Percentiles rank a stretch among this genome's conserved stretches.
phyloP scores from a whole-genome alignment of 2,329 filamentous ascomycete genomes.

The Pseudogymnoascus sp. region DNA sequence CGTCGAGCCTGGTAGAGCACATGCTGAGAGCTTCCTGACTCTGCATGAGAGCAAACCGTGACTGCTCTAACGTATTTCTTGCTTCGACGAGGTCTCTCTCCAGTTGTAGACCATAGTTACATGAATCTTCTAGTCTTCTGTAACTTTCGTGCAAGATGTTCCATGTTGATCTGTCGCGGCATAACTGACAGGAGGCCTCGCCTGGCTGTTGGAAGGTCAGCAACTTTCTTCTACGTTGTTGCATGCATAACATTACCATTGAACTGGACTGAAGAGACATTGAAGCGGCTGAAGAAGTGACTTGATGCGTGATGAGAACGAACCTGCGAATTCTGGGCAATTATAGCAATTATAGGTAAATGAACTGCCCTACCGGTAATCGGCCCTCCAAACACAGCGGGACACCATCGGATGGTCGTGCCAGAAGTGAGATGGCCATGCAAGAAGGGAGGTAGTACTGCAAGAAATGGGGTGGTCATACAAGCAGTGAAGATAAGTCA shows the following conservation, averaged over 20 bases:
- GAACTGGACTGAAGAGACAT: not conserved
- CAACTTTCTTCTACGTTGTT: not conserved
- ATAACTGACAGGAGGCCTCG: not conserved
- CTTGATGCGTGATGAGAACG: not conserved
- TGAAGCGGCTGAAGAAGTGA: not conserved
- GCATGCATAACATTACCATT: not conserved
- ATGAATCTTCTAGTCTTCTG: not conserved
- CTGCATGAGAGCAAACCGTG: not conserved
- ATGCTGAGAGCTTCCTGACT: not conserved
- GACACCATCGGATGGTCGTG: not conserved
- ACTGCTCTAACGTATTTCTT: not conserved
- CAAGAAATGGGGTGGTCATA: too few species aligned
- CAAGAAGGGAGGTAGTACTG: not conserved
- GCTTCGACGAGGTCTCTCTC: not conserved
- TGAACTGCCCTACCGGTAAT: not conserved
- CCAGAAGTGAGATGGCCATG: not conserved
- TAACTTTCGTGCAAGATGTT: not conserved
- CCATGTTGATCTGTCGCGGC: not conserved
- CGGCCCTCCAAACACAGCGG: not conserved
- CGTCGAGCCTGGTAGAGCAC: not conserved
- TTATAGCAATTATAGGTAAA: not conserved
- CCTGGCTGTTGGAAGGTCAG: not conserved
- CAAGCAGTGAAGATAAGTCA: not conserved
- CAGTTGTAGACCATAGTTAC: not conserved
- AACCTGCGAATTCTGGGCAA: not conserved